These are phyloP conservation scores for Naematelia encephala DNA, from an alignment of 768 basidiomycete genomes.

Conservation along the genomic window DNA sequence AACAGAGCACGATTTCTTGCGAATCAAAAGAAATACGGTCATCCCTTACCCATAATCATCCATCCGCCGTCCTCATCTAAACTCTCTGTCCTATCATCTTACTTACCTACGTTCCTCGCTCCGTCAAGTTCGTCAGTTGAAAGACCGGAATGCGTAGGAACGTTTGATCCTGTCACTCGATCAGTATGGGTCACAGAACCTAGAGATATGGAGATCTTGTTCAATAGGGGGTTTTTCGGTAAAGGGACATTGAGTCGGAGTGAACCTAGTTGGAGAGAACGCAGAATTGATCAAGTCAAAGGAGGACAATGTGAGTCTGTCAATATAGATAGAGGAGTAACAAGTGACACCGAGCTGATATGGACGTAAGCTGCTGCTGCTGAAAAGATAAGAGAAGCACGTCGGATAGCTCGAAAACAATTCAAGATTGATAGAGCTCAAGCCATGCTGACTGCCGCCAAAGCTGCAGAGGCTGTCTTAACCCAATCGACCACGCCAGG, in stretches of 20 bases:
- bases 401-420: constrained; percentile 80
- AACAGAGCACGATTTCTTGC: constrained; percentile 14
- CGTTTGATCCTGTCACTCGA: constrained; percentile 73
- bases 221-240: constrained; percentile 92
- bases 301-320: constrained; percentile 61
- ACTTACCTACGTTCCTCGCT: constrained; percentile 57
- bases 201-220: constrained; percentile 67
- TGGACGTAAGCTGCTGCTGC: constrained; percentile 64
- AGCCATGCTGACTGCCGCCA: constrained; percentile 58
- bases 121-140: constrained; percentile 6
- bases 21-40: constrained; percentile 44
- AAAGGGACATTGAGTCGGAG: constrained; percentile 92
- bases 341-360: constrained; percentile 5
- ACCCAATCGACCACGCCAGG: constrained; percentile 9
- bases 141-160: constrained; percentile 55
- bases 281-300: constrained; percentile 67
- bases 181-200: constrained; percentile 78
- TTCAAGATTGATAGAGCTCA: constrained; percentile 89
- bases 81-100: constrained; percentile 45
- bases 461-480: constrained; percentile 58
- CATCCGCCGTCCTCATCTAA: constrained; percentile 17
- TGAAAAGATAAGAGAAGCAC: constrained; percentile 84
- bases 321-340: constrained; percentile 1
- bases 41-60: constrained; percentile 42
- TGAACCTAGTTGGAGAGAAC: constrained; percentile 86